Evolutionary conservation across 225 moss, liverwort and hornwort genomes (phyloP).

Genomic region (Marchantia paleacea): DNA sequence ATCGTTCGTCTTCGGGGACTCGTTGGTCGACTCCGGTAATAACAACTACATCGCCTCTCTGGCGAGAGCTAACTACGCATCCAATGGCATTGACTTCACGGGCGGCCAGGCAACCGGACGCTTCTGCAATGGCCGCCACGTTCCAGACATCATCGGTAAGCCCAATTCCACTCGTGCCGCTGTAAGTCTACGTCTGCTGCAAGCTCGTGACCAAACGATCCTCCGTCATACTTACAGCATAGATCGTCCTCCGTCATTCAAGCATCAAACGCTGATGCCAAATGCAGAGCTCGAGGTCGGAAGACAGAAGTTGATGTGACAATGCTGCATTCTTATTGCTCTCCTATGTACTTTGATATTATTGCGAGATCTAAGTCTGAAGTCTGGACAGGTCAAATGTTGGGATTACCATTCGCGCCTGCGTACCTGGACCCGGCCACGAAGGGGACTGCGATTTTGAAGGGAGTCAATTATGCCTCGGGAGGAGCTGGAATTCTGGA

Average conservation of each 20-base stretch:
- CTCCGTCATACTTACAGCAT: no score
- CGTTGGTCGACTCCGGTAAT: constrained; percentile 48
- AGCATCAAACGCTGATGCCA: no score
- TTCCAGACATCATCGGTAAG: constrained; percentile 41
- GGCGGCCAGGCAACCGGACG: constrained; percentile 48
- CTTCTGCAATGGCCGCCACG: constrained; percentile 48
- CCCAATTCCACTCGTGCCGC: neutral
- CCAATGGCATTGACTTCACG: constrained; percentile 47
- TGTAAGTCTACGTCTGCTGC: no score
- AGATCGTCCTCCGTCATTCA: no score
- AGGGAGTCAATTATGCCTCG: constrained; percentile 64
- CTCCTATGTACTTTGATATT: no score
- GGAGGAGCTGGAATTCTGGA: constrained; percentile 65
- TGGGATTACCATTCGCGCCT: constrained; percentile 53
- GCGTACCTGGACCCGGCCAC: constrained; percentile 45
- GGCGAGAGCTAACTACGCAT: constrained; percentile 40
- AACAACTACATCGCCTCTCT: constrained; percentile 44
- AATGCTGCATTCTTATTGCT: no score
- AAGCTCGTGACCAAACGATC: no score
- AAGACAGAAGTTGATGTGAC: no score
- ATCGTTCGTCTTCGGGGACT: constrained; percentile 48
- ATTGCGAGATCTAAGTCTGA: no score
- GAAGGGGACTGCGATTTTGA: constrained; percentile 40
- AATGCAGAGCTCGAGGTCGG: neutral
- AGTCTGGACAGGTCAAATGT: constrained; percentile 38